Evolutionary conservation across 306 rosid genomes (phyloP), one percentile per base, ranked within the genome.

Genomic region (Aeschynomene evenia): DNA sequence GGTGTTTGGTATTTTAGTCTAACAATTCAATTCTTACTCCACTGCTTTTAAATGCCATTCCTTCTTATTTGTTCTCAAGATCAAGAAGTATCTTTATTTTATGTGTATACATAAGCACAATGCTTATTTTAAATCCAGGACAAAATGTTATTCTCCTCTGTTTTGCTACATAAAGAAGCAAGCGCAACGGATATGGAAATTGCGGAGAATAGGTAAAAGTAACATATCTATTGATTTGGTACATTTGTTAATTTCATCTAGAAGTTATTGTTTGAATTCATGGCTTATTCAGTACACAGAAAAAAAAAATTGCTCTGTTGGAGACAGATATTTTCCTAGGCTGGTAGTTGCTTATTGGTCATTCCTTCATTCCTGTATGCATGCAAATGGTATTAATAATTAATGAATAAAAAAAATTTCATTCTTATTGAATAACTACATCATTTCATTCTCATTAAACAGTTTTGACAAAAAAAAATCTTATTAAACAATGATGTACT

Each of bases 51-150:
- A 37, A 20, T 37, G 37, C 77, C 77, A 66, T 69, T 60, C 26
- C 53, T 66, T 73, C 34, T 43, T 54, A 49, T 54, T 15, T 7
- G 42, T 70, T 57, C 43, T 75, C 36, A 63, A 55, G 22, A 18
- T 56, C 19, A 16, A 71, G 34, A 39, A 31, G 63, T 39, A 52
- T 70, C 63, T 69, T 11, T 31, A 48, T 14, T 29, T 74, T 26
- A 9, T 46, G 18, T 54, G 57, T 37, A 26, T 58, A 54, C 66
- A 43, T 46, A 45, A 62, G 57, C 19, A 1, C 24, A 50, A 63
- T 64, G 81, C 63, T 66, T 39, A 58, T 77, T 68, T 61, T 29
- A 68, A 20, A 71, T 75, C 68, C 86, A 83, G 97, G 93, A 86
- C 55, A 81, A 87, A 79, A 42, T 49, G 61, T 69, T 79, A 58